Conservation (phyloP, 352 stramenopile genomes). For the Pythium aristosporum region DNA sequence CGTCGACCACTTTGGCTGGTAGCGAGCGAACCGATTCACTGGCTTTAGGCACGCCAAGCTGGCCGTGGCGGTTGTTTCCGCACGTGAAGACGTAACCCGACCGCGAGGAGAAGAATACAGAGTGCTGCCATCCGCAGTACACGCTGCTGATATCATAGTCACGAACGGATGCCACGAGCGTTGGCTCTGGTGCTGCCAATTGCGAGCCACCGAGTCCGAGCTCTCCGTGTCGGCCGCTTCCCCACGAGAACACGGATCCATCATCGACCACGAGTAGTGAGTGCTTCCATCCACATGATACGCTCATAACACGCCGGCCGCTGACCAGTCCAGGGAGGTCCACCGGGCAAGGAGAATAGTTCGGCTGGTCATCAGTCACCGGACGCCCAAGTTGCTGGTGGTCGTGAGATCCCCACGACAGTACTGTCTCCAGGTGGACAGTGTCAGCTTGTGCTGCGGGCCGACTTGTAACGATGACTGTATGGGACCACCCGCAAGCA, state of each 20-base stretch:
- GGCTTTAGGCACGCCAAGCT: constrained; percentile 44
- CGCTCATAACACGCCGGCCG: constrained; percentile 40
- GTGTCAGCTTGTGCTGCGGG: constrained; percentile 1
- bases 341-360: neutral
- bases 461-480: constrained; percentile 32
- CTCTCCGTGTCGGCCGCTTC: constrained; percentile 67
- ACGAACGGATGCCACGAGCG: constrained; percentile 28
- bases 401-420: constrained; percentile 57
- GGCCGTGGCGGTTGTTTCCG: constrained; percentile 76
- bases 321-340: constrained; percentile 18
- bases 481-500: constrained; percentile 76
- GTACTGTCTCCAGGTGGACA: constrained; percentile 19
- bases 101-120: constrained; percentile 42
- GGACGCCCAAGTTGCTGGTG: constrained; percentile 45
- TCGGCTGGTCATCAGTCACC: constrained; percentile 1
- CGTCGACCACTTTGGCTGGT: constrained; percentile 4
- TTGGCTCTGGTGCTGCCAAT: constrained; percentile 31
- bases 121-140: constrained; percentile 82
- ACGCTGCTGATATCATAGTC: constrained; percentile 31
- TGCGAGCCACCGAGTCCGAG: constrained; percentile 48
- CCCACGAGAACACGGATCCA: constrained; percentile 64
- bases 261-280: constrained; percentile 52
- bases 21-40: constrained; percentile 3
- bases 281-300: constrained; percentile 85
- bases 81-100: constrained; percentile 50